These are phyloP conservation scores for Apodospora peruviana DNA, from an alignment of 495 filamentous ascomycete species.

Conservation along the genomic window DNA sequence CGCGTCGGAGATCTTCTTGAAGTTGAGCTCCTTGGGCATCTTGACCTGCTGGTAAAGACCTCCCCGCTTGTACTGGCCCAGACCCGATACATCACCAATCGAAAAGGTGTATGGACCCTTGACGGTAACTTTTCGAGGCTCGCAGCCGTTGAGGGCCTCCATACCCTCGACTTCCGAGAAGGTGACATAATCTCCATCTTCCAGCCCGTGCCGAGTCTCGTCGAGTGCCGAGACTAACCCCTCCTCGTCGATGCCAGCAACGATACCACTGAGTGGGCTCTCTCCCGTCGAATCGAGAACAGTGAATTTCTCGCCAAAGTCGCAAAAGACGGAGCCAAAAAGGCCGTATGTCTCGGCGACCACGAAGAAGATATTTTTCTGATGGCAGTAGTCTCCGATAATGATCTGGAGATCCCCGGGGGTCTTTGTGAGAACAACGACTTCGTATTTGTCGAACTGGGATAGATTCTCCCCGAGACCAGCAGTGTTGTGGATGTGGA, in stretches of 20 bases:
- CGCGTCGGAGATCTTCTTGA: constrained; percentile 69
- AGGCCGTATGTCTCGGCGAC: constrained; percentile 85
- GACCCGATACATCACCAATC: constrained; percentile 84
- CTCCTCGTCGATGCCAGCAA: constrained; percentile 81
- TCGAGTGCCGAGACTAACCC: constrained; percentile 92
- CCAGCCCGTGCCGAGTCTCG: constrained; percentile 90
- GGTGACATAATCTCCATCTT: constrained; percentile 94
- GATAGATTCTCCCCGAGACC: constrained; percentile 62
- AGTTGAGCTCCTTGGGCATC: constrained; percentile 92
- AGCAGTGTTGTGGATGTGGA: constrained; percentile 61
- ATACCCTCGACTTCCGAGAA: constrained; percentile 92
- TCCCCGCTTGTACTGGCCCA: constrained; percentile 79
- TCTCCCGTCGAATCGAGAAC: constrained; percentile 89
- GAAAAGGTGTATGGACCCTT: constrained; percentile 97
- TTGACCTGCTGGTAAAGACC: constrained; percentile 94
- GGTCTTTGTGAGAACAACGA: constrained; percentile 83
- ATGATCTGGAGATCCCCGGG: constrained; percentile 70
- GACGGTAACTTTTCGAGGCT: constrained; percentile 83
- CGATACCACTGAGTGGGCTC: constrained; percentile 77
- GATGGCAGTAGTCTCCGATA: constrained; percentile 88
- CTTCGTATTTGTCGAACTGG: constrained; percentile 80
- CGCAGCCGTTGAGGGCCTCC: constrained; percentile 77
- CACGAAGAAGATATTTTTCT: constrained; percentile 85
- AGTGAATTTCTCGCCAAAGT: constrained; percentile 91
- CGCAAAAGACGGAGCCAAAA: constrained; percentile 94